phyloP scores from a whole-genome alignment of 768 basidiomycete species.

The Plicaturopsis crispa region DNA sequence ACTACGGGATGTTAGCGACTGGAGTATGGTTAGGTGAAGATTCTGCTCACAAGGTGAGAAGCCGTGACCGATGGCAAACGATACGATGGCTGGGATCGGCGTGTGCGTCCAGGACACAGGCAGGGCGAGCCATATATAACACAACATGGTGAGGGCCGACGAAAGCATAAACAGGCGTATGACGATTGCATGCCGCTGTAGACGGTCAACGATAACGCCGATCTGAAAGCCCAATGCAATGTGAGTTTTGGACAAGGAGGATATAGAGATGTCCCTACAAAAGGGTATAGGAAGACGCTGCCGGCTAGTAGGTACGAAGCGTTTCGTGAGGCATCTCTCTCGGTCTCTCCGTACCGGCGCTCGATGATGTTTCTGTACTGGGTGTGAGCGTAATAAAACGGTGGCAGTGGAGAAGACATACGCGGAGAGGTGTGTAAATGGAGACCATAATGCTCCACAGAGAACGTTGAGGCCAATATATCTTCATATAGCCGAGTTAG shows the following conservation, averaged over 20 bases:
- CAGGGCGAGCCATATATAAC: slow-evolving; percentile 60
- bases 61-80: slow-evolving; percentile 64
- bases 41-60: slow-evolving; percentile 55
- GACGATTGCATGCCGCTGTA: slow-evolving; percentile 50
- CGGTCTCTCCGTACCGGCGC: slow-evolving; percentile 52
- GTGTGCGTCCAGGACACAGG: slow-evolving; percentile 50
- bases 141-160: slow-evolving; percentile 49
- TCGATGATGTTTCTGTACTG: slow-evolving; percentile 61
- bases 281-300: slow-evolving; percentile 61
- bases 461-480: slow-evolving; percentile 72
- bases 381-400: slow-evolving; percentile 5
- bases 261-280: slow-evolving; percentile 32
- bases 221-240: slow-evolving; percentile 28
- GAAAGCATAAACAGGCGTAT: slow-evolving; percentile 51
- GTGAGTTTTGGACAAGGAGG: slow-evolving; percentile 1
- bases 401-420: slow-evolving; percentile 24
- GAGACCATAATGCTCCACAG: slow-evolving; percentile 72
- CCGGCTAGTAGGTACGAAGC: slow-evolving; percentile 70
- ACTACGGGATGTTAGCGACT: slow-evolving; percentile 30
- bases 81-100: slow-evolving; percentile 52
- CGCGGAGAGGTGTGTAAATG: slow-evolving; percentile 73
- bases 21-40: not conserved
- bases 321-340: slow-evolving; percentile 50
- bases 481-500: slow-evolving; percentile 23
- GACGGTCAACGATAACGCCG: slow-evolving; percentile 57